Evolutionary conservation across 805 yeast species (phyloP), one percentile per base, ranked within the genome.

Genomic region (Nakazawaea wickerhamii): DNA sequence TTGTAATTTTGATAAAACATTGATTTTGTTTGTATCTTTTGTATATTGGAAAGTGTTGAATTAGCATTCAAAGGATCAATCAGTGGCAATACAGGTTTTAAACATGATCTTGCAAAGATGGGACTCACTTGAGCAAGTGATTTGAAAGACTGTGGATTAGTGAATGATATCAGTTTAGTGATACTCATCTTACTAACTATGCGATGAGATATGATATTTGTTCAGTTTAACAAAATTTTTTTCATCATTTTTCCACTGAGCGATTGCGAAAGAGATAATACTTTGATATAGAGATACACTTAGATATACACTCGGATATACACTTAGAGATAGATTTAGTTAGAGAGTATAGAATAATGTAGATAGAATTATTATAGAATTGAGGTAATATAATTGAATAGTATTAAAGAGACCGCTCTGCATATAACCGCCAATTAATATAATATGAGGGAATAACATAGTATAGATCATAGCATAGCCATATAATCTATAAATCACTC

Each of bases 41-140:
- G 38, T 10, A 42, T 42, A 21, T 42, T 42, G 5, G 45, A 42
- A 5, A 42, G 23, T 14, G 45, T 15, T 4, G 38, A n/a, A 18
- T 31, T 25, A 6, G 38, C 38, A 27, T 42, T 42, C 25, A 42
- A 23, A 10, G 5, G 4, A 18, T 25, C 31, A 15, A 7, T 7
- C 11, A 17, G 26, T 15, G 8, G 14, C 8, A 14, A 7, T 22
- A 15, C 5, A 3, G 20, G 30, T 20, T 30, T 30, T 8, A 23
- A 30, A 25, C 41, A 38, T 14, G 36, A n/a, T 27, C 26, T 22
- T 15, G 11, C 18, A 27, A 36, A 41, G n/a, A 41, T 25, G 3
- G 31, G 26, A 19, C 20, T 40, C 9, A 22, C 8, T 22, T 40
- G 25, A 13, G 4, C 18, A n/a, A 34, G 17, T 10, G 25, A 15